phyloP scores from a whole-genome alignment of 2,329 filamentous ascomycete genomes.

The Nakataea oryzae region DNA sequence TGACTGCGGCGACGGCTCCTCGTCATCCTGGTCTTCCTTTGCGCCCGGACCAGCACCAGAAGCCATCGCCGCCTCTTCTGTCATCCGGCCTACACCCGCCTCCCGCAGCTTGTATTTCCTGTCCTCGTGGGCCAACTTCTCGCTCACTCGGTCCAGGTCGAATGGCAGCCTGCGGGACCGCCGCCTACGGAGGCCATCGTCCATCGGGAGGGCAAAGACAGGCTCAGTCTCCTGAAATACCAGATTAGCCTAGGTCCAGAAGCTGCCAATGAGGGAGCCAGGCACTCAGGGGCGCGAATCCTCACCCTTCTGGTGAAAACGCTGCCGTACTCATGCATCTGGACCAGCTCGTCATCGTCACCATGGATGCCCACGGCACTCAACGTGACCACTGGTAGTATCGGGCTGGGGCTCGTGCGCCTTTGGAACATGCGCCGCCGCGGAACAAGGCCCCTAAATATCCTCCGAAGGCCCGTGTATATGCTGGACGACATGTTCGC shows the following conservation, averaged over 20 bases:
- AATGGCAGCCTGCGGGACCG: background rate
- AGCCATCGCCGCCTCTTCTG: background rate
- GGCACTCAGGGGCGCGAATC: background rate
- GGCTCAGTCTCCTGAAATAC: background rate
- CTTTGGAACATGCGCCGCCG: background rate
- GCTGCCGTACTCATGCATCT: background rate
- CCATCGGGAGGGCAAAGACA: background rate
- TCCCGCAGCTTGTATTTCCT: background rate
- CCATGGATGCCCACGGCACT: background rate
- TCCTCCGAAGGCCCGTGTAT: background rate
- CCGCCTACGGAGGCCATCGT: background rate
- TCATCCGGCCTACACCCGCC: background rate
- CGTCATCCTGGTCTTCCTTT: background rate
- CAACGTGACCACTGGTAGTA: background rate
- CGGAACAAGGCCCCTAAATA: background rate
- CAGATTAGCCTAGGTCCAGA: no score
- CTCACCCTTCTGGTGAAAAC: background rate
- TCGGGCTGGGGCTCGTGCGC: background rate
- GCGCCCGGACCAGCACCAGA: no score
- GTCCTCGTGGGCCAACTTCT: background rate
- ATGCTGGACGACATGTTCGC: background rate
- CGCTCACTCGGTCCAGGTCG: background rate
- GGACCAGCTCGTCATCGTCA: background rate
- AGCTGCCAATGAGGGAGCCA: background rate
- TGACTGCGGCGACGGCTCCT: background rate